Evolutionary conservation across 352 stramenopile species (phyloP).

Genomic region (Globisporangium middletonii): DNA sequence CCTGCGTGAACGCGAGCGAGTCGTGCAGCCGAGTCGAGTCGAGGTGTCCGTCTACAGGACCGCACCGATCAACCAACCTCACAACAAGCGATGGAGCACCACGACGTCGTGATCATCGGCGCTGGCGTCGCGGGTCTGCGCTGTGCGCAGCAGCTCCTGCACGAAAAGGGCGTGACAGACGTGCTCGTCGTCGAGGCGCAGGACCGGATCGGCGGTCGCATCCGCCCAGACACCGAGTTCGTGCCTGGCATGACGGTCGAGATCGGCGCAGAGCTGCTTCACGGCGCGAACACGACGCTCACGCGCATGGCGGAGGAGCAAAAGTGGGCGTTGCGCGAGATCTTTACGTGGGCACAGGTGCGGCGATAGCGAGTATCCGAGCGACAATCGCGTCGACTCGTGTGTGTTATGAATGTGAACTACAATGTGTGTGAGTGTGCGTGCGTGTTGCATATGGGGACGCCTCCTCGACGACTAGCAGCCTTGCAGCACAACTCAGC

Average conservation of each 20-base stretch:
- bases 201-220: constrained; percentile 57
- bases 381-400: background rate
- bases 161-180: constrained; percentile 44
- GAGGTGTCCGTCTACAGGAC: background rate
- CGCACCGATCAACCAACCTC: too few relatives aligned
- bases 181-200: constrained; percentile 73
- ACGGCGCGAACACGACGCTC: constrained; percentile 74
- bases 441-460: constrained; percentile 12
- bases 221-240: constrained; percentile 55
- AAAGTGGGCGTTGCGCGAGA: constrained; percentile 65
- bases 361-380: background rate
- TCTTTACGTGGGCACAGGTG: constrained; percentile 86
- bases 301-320: constrained; percentile 58
- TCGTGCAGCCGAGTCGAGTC: background rate
- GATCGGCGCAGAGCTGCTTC: constrained; percentile 67
- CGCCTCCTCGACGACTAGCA: background rate
- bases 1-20: background rate
- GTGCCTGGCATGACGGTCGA: constrained; percentile 70
- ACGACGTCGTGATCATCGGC: constrained; percentile 69
- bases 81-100: constrained; percentile 16
- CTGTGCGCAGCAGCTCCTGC: constrained; percentile 55
- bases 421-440: constrained; percentile 9
- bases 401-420: constrained; percentile 1
- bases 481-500: too few relatives aligned
- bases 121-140: constrained; percentile 61